A percentile compares a stretch with the other conserved stretches of the same genome.
phyloP scores from a whole-genome alignment of 257 asterid species.

The Solanum virginianum region DNA sequence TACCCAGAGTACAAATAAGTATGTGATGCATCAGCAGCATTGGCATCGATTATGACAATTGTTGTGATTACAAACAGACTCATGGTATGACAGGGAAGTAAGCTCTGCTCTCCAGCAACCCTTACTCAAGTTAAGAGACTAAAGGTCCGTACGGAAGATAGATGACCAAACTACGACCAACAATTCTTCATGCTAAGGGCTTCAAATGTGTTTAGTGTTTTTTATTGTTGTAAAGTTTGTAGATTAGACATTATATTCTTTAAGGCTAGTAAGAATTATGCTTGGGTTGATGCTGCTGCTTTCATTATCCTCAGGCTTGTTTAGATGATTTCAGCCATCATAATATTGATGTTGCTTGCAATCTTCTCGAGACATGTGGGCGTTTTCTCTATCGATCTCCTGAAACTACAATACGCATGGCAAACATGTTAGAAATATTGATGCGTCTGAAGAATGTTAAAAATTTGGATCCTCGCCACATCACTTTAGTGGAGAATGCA shows the following conservation, averaged over 20 bases:
- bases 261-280: background rate
- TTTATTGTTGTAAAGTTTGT: background rate
- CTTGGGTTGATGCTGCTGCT: background rate
- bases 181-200: background rate
- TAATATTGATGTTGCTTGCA: conserved; percentile 94
- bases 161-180: background rate
- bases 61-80: background rate
- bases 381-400: conserved; percentile 97
- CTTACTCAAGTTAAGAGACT: background rate
- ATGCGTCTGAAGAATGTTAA: conserved; percentile 98
- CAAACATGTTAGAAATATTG: conserved; percentile 93
- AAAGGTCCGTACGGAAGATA: background rate
- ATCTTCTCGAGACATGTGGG: conserved; percentile 98
- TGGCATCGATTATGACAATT: background rate
- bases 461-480: conserved; percentile 98
- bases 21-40: background rate
- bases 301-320: conserved; percentile 56
- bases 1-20: background rate
- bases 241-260: background rate
- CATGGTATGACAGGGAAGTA: background rate
- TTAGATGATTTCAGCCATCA: conserved; percentile 97
- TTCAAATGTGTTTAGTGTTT: background rate
- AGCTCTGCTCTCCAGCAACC: background rate
- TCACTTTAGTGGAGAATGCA: conserved; percentile 94
- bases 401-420: conserved; percentile 85